A percentile compares a stretch with the other conserved stretches of the same genome.
phyloP scores from a whole-genome alignment of 192 early-diverging fungal species.

The Coemansia umbellata region DNA sequence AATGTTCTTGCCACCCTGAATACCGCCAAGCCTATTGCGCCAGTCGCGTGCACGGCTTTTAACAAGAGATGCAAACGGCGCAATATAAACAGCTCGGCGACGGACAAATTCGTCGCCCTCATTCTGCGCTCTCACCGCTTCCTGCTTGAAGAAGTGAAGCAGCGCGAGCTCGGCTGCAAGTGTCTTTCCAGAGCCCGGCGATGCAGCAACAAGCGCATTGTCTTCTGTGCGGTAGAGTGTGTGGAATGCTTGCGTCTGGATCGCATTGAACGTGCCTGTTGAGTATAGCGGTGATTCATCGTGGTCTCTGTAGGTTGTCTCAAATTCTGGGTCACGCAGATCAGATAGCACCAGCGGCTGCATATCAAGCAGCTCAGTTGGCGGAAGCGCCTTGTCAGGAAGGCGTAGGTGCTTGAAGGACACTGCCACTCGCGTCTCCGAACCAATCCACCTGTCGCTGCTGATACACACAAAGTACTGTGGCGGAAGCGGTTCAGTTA shows the following conservation, averaged over 20 bases:
- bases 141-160: slow-evolving; percentile 72
- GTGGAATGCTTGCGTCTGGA: slow-evolving; percentile 96
- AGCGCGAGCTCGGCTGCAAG: slow-evolving; percentile 94
- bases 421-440: slow-evolving; percentile 86
- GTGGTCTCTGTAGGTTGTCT: slow-evolving; percentile 56
- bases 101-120: slow-evolving; percentile 34
- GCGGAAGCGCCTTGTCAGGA: slow-evolving; percentile 90
- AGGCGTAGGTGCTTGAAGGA: slow-evolving; percentile 90
- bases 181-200: slow-evolving; percentile 94
- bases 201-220: slow-evolving; percentile 86
- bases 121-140: slow-evolving; percentile 16
- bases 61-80: slow-evolving; percentile 83
- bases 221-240: slow-evolving; percentile 84
- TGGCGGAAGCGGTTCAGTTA: slow-evolving; percentile 91
- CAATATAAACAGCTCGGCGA: slow-evolving; percentile 82
- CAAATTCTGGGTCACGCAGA: slow-evolving; percentile 67
- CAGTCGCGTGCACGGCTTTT: slow-evolving; percentile 75
- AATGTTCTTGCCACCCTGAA: slow-evolving; percentile 85
- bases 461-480: slow-evolving; percentile 92
- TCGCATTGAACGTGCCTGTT: slow-evolving; percentile 73
- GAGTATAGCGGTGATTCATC: slow-evolving; percentile 4
- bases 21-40: slow-evolving; percentile 70
- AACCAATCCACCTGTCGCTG: slow-evolving; percentile 95
- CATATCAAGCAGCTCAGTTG: slow-evolving; percentile 91
- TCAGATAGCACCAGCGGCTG: slow-evolving; percentile 82